Percentiles rank a stretch among this genome's conserved stretches.
phyloP scores from a whole-genome alignment of 148 eudicot genomes.

The Persicaria maculosa region DNA sequence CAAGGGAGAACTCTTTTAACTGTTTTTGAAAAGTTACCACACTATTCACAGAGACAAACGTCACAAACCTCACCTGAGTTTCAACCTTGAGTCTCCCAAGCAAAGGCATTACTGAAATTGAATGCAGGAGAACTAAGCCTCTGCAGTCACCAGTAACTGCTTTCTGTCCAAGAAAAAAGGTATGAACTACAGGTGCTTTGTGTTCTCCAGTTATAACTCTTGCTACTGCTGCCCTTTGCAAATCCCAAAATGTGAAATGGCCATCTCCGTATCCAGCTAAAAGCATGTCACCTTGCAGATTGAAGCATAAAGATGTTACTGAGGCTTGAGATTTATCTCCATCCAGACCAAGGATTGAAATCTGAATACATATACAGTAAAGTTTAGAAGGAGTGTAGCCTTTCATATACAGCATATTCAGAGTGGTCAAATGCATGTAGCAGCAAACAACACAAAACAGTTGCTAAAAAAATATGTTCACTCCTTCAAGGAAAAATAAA shows the following conservation, averaged over 20 bases:
- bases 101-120: slow-evolving; percentile 48
- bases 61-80: slow-evolving; percentile 38
- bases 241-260: slow-evolving; percentile 71
- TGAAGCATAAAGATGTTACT: slow-evolving; percentile 86
- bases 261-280: slow-evolving; percentile 94
- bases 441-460: background rate
- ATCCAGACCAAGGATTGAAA: slow-evolving; percentile 66
- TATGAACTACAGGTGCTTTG: slow-evolving; percentile 71
- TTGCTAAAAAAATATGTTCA: background rate
- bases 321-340: slow-evolving; percentile 68
- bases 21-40: background rate
- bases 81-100: slow-evolving; percentile 51
- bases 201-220: slow-evolving; percentile 69
- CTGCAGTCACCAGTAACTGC: slow-evolving; percentile 87
- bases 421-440: background rate
- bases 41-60: background rate
- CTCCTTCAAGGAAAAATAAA: slow-evolving; percentile 13
- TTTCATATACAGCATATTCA: background rate
- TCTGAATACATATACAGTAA: slow-evolving; percentile 33
- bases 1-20: background rate
- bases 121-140: slow-evolving; percentile 63
- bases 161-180: slow-evolving; percentile 70
- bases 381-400: slow-evolving; percentile 4
- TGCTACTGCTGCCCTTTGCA: slow-evolving; percentile 51
- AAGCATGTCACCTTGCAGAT: slow-evolving; percentile 80